Evolutionary conservation across 306 rosid genomes (phyloP), one percentile per base, ranked within the genome.

Genomic region (Datisca glomerata): DNA sequence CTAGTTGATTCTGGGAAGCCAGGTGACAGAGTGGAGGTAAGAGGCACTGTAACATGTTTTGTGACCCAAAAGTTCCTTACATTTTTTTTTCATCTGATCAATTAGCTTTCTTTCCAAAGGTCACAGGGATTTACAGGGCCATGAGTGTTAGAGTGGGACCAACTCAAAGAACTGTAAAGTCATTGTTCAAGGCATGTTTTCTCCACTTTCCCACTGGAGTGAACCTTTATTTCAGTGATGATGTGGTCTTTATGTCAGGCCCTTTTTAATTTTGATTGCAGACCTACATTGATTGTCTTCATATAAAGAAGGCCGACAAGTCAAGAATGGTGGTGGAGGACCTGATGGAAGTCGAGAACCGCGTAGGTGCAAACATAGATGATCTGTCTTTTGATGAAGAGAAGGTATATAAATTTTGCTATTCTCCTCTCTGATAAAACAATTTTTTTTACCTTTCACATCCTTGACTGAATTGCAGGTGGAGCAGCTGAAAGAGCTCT

Each of bases 91-190:
- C 55, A 25, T 32, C 43, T 35, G 27, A 25, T 48, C 23, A 21
- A 15, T 41, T 17, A 17, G 53, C 51, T 47, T 66, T 59, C 47
- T 38, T 51, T 67, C 34, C 34, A 45, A 52, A 89, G 98, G 91
- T 84, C 43, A 84, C 98, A 41, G 98, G 95, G 54, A 72, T 89
- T 32, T 89, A 80, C 57, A 70, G 98, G 68, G 98, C 98, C 16
- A 89, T 89, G 98, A 83, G 59, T 24, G 84, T 89, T 22, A 84
- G 98, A 71, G 70, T 89, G 69, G 98, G 98, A 68, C 79, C 98
- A 21, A 64, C 91, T 15, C 98, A 89, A 57, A 84, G 98, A 65
- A 75, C 93, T 57, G 98, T 89, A 13, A 89, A 84, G 67, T 84
- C 98, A 63, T 59, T 84, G 59, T 89, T 89, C 71, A 89, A 84